phyloP scores from a whole-genome alignment of 345 rosid species.

The Garcia nutans region DNA sequence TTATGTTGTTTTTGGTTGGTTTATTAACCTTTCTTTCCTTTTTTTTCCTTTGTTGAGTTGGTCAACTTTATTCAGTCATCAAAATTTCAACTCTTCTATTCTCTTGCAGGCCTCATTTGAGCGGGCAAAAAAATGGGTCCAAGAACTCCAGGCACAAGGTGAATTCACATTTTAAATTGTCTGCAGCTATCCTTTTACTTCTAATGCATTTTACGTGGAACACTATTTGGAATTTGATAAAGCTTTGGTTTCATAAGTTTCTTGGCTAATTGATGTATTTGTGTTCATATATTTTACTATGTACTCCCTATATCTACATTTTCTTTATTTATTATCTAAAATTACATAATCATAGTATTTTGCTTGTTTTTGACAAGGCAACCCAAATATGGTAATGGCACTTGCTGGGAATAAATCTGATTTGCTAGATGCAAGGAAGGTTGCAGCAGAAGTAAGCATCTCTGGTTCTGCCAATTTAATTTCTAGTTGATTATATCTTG shows the following conservation, averaged over 20 bases:
- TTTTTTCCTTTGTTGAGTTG: not conserved
- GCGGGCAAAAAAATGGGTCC: slow-evolving; percentile 95
- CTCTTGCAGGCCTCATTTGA: slow-evolving; percentile 77
- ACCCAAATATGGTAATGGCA: slow-evolving; percentile 87
- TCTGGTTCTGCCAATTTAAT: not conserved
- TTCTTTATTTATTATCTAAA: not conserved
- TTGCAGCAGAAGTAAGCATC: slow-evolving; percentile 65
- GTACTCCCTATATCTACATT: not conserved
- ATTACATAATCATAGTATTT: slow-evolving; percentile 4
- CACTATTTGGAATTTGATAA: not conserved
- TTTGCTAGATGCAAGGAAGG: slow-evolving; percentile 75
- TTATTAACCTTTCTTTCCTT: too few relatives aligned
- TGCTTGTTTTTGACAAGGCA: slow-evolving; percentile 46
- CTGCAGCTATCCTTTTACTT: not conserved
- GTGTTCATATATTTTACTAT: not conserved
- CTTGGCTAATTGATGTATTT: not conserved
- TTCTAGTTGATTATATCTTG: not conserved
- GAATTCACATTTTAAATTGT: slow-evolving; percentile 11
- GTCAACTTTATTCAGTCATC: not conserved
- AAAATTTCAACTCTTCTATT: not conserved
- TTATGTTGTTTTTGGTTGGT: not conserved
- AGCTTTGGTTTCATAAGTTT: not conserved
- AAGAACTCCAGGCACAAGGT: slow-evolving; percentile 97
- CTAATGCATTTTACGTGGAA: not conserved
- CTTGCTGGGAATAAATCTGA: slow-evolving; percentile 95